phyloP scores from a whole-genome alignment of 345 rosid species.

The Carallia brachiata region DNA sequence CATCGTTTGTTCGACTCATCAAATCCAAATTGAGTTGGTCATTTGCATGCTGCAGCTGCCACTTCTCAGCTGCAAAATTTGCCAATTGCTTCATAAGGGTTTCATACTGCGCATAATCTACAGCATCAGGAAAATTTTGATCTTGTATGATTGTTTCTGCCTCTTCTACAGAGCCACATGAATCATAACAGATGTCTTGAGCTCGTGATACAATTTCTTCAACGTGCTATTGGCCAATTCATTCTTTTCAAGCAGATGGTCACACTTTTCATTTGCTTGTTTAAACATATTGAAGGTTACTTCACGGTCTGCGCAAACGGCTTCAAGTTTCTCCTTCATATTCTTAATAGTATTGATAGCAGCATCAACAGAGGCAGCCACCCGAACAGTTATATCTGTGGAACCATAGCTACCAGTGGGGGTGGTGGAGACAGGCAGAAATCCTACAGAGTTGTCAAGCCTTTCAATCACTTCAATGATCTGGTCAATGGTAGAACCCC shows the following conservation, averaged over 20 bases:
- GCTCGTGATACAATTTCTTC: slow-evolving; percentile 42
- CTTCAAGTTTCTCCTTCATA: slow-evolving; percentile 57
- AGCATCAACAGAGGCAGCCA: slow-evolving; percentile 49
- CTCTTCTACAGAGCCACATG: slow-evolving; percentile 37
- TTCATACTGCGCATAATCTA: slow-evolving; percentile 42
- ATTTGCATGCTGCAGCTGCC: slow-evolving; percentile 51
- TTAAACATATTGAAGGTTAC: slow-evolving; percentile 38
- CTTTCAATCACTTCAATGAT: slow-evolving; percentile 50
- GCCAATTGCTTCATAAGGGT: slow-evolving; percentile 48
- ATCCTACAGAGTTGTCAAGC: slow-evolving; percentile 51
- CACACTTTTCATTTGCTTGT: slow-evolving; percentile 52
- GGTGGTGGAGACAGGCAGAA: slow-evolving; percentile 22
- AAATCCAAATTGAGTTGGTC: slow-evolving; percentile 54
- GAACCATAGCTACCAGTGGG: slow-evolving; percentile 28
- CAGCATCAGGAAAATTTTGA: slow-evolving; percentile 36
- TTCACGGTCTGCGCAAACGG: slow-evolving; percentile 41
- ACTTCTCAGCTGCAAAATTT: slow-evolving; percentile 51
- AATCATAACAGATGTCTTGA: slow-evolving; percentile 47
- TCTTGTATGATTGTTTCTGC: slow-evolving; percentile 25
- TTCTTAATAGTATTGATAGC: slow-evolving; percentile 51
- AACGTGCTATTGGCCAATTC: slow-evolving; percentile 36
- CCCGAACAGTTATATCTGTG: slow-evolving; percentile 40
- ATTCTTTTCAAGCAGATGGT: slow-evolving; percentile 43
- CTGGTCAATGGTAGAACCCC: slow-evolving; percentile 42
- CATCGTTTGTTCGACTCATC: slow-evolving; percentile 42